Evolutionary conservation across 345 rosid genomes (phyloP), one percentile per base, ranked within the genome.

Genomic region (Alliaria petiolata): DNA sequence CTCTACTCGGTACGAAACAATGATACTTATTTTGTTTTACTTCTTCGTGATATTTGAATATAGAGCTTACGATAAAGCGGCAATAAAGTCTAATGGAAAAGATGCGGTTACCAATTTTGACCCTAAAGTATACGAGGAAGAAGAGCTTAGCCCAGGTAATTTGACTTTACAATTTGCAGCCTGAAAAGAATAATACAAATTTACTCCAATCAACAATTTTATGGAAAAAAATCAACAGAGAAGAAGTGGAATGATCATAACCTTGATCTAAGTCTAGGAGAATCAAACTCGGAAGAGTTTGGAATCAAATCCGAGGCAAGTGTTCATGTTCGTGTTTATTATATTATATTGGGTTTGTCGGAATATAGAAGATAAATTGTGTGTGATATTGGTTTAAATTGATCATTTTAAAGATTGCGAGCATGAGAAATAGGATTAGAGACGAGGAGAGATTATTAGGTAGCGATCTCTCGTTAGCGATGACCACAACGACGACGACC

Each of bases 101-200:
- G 99, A 91, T 17, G 96, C 98, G 14, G 96, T 91, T 45, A 95
- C 96, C 15, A 91, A 95, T 59, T 95, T 95, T 63, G 99, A 89
- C 79, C 95, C 92, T 7, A 85, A 81, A 84, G 74, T 89, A 46
- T 95, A 95, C 38, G 89, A 88, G 9, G 82, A 81, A 30, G 82
- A 81, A 30, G 92, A 86, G 75, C 86, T 82, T 15, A 82, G 63
- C 43, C 70, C 83, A 45, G 78, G 95, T 89, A 75, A 56, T 3
- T 38, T 19, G 0, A 5, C 5, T 22, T 28, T 53, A 42, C 36
- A 0, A 17, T 26, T 25, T 39, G 1, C 7, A 28, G 26, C 35
- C n/a, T 36, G n/a, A n/a, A 1, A 20, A 14, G 20, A 14, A 9
- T 13, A 5, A 17, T 36, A 44, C 28, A 25, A 35, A 3, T 39